phyloP scores from a whole-genome alignment of 345 rosid species.

The Salix suchowensis region DNA sequence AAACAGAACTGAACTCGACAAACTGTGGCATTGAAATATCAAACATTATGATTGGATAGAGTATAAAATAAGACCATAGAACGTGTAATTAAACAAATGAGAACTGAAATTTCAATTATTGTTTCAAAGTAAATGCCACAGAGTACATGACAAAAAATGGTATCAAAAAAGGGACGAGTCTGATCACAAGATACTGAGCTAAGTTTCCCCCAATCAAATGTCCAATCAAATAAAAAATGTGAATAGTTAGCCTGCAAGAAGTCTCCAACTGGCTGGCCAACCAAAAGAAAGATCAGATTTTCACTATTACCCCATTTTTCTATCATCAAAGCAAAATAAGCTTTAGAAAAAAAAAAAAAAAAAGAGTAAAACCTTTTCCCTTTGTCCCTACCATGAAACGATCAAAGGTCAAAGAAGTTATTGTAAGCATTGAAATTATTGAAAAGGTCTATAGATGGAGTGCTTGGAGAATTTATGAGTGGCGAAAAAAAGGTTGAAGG shows the following conservation, averaged over 20 bases:
- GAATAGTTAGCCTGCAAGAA: slow-evolving; percentile 20
- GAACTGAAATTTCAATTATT: not conserved
- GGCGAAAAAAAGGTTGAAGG: slow-evolving; percentile 51
- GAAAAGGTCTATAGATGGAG: slow-evolving; percentile 56
- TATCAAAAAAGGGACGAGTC: not conserved
- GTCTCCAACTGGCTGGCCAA: slow-evolving; percentile 27
- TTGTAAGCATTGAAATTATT: slow-evolving; percentile 26
- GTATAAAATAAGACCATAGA: not conserved
- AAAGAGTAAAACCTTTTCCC: not conserved
- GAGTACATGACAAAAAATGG: slow-evolving; percentile 15
- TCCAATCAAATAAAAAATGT: slow-evolving; percentile 23
- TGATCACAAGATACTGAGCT: not conserved
- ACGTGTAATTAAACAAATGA: not conserved
- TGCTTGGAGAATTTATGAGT: slow-evolving; percentile 28
- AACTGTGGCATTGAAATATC: not conserved
- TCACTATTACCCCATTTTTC: slow-evolving; percentile 5
- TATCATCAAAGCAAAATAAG: not conserved
- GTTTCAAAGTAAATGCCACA: slow-evolving; percentile 7
- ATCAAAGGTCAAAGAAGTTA: slow-evolving; percentile 55
- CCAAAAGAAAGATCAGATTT: slow-evolving; percentile 18
- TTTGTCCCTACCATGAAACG: not conserved
- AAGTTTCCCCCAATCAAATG: slow-evolving; percentile 9
- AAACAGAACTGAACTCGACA: not conserved
- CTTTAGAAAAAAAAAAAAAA: too few relatives aligned
- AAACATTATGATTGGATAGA: not conserved